phyloP scores from a whole-genome alignment of 495 filamentous ascomycete species.

The Trichoderma asperelloides region DNA sequence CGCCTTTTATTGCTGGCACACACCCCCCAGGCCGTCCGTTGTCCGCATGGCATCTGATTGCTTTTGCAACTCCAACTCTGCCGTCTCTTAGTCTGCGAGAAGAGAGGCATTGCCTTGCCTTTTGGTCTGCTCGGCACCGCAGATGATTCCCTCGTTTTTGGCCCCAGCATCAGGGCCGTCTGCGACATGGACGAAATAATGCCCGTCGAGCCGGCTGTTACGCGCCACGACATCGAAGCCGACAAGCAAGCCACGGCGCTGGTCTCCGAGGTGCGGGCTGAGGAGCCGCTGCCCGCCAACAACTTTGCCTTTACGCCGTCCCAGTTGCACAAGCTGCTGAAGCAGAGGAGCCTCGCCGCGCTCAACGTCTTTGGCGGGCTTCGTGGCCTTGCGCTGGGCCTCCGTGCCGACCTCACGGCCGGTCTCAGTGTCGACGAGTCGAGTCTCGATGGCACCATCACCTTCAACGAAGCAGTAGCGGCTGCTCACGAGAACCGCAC shows the following conservation, averaged over 20 bases:
- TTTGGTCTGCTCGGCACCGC: neutral
- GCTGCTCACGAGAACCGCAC: neutral
- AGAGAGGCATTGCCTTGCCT: neutral
- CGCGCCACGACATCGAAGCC: neutral
- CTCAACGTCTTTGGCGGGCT: constrained; percentile 63
- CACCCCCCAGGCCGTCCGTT: neutral
- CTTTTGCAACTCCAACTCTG: neutral
- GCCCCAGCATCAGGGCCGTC: neutral
- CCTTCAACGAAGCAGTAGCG: neutral
- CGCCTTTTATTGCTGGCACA: neutral
- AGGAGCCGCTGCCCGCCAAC: neutral
- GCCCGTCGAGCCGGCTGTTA: neutral
- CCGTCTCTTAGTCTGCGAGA: neutral
- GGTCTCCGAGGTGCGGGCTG: neutral
- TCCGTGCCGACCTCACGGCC: constrained; percentile 60
- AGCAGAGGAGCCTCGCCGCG: constrained; percentile 66
- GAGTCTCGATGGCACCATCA: constrained; percentile 5
- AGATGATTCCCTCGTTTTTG: neutral
- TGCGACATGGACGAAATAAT: neutral
- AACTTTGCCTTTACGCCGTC: constrained; percentile 69
- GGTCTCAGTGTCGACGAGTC: constrained; percentile 56
- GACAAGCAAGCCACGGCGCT: neutral
- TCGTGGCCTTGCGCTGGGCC: constrained; percentile 55
- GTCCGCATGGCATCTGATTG: neutral
- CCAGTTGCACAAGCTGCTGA: constrained; percentile 64